Percentiles rank a stretch among this genome's conserved stretches.
phyloP scores from a whole-genome alignment of 371 early-diverging fungal species.

The Coemansia sp. region DNA sequence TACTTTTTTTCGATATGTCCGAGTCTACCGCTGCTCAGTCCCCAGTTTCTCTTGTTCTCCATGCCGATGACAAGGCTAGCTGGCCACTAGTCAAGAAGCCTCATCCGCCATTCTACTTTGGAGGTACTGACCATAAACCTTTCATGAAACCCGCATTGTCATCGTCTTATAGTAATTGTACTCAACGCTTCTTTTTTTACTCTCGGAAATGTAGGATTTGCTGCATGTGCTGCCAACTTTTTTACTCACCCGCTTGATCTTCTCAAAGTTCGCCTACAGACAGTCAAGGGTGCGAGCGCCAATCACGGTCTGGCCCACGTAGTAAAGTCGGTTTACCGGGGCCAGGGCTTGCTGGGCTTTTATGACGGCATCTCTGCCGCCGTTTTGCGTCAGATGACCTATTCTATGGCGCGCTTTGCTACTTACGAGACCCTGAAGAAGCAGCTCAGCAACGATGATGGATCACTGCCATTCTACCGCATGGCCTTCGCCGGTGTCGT shows the following conservation, averaged over 20 bases:
- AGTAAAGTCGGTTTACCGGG: conserved; percentile 53
- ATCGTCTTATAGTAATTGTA: no score
- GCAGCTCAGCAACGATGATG: conserved; percentile 55
- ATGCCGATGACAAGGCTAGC: conserved; percentile 4
- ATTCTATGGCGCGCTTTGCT: conserved; percentile 79
- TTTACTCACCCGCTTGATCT: conserved; percentile 84
- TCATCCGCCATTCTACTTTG: conserved; percentile 60
- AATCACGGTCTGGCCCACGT: conserved; percentile 57
- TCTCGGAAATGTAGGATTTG: conserved; percentile 55
- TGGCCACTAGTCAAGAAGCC: conserved; percentile 47
- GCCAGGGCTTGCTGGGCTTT: conserved; percentile 54
- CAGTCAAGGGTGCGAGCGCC: conserved; percentile 56
- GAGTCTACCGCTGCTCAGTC: background rate
- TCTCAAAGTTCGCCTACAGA: conserved; percentile 85
- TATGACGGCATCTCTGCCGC: conserved; percentile 74
- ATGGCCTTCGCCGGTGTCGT: conserved; percentile 65
- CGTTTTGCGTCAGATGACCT: conserved; percentile 74
- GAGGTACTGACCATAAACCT: no score
- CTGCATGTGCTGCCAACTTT: conserved; percentile 63
- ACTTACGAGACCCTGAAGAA: conserved; percentile 70
- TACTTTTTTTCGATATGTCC: conserved; percentile 7
- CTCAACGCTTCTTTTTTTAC: no score
- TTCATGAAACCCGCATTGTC: no score
- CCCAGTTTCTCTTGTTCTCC: no score
- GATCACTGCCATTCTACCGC: conserved; percentile 56